Evolutionary conservation across 1,284 basidiomycete species (phyloP).

Genomic region (Marasmius oreades): DNA sequence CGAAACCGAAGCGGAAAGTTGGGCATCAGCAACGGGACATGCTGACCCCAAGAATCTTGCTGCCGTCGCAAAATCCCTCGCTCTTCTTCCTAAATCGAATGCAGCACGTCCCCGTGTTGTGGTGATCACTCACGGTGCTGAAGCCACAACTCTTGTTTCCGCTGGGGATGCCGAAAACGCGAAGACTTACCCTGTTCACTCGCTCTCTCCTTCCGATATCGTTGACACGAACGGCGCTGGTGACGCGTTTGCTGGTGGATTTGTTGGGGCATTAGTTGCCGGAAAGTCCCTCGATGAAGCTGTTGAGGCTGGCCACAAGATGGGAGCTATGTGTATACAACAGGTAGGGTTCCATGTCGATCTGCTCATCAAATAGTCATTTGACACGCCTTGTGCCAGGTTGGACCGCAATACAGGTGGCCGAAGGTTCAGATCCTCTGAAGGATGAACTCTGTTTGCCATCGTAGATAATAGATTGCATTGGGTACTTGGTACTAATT

Average conservation of each 20-base stretch:
- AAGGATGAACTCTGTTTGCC: neutral
- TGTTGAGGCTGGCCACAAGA: slow-evolving; percentile 85
- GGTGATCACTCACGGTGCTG: slow-evolving; percentile 89
- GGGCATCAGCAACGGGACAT: slow-evolving; percentile 66
- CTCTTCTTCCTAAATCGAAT: slow-evolving; percentile 68
- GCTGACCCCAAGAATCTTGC: slow-evolving; percentile 60
- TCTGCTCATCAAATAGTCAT: neutral
- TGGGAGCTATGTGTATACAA: slow-evolving; percentile 88
- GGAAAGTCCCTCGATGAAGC: slow-evolving; percentile 82
- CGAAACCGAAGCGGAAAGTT: slow-evolving; percentile 91
- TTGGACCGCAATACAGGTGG: slow-evolving; percentile 61
- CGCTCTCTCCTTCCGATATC: slow-evolving; percentile 69
- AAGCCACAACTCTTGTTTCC: slow-evolving; percentile 79
- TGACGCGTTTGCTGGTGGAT: slow-evolving; percentile 98
- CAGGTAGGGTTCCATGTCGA: slow-evolving; percentile 48
- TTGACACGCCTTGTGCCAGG: slow-evolving; percentile 26
- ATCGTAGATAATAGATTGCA: neutral
- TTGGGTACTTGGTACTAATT: neutral
- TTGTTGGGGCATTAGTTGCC: slow-evolving; percentile 81
- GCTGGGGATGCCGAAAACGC: slow-evolving; percentile 51
- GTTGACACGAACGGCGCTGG: slow-evolving; percentile 99
- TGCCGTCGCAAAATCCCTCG: slow-evolving; percentile 72
- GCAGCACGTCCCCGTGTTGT: slow-evolving; percentile 75
- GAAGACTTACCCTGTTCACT: slow-evolving; percentile 60
- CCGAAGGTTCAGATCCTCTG: slow-evolving; percentile 53